Evolutionary conservation across 2,329 filamentous ascomycete genomes (phyloP), one percentile per base, ranked within the genome.

Genomic region (Alternaria brassicae): DNA sequence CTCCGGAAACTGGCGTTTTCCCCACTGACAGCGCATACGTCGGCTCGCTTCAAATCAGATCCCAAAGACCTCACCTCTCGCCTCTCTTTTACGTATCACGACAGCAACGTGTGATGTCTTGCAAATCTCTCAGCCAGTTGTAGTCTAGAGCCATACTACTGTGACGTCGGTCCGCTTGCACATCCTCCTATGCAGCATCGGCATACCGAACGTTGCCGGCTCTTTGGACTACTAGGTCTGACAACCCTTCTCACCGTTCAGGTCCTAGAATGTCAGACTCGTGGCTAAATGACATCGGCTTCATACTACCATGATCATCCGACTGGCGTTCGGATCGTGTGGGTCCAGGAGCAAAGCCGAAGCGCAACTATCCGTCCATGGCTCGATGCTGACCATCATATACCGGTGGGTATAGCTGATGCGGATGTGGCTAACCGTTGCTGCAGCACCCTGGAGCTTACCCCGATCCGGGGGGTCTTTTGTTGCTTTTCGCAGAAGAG

Each of bases 171-270:
- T 56, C 55, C 64, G 58, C 49, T 39, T 25, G 45, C 34, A 34
- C 34, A 34, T 42, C 27, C 4, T 30, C 48, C 36, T 50, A 53
- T 63, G 61, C 62, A 54, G 13, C 39, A 51, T 65, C 66, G 66
- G 68, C 52, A 67, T 67, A 56, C 68, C 68, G 66, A 67, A 41
- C 15, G 15, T 32, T 47, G 49, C 45, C 53, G 56, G 30, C 19
- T 53, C 40, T 45, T 39, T 27, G n/a, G n/a, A n/a, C 1, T 28
- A 23, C 42, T 17, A 34, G 25, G n/a, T 17, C n/a, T n/a, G 27
- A 21, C 17, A 17, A 12, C 6, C n/a, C 30, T 40, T 37, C 17
- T 42, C 51, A 34, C 56, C 50, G 42, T 36, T 47, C 34, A 34
- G 12, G 40, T 8, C 27, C 27, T 30, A 13, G 19, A 40, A 40